These are phyloP conservation scores for Boechera retrofracta DNA, from an alignment of 345 rosid species.

Conservation along the genomic window DNA sequence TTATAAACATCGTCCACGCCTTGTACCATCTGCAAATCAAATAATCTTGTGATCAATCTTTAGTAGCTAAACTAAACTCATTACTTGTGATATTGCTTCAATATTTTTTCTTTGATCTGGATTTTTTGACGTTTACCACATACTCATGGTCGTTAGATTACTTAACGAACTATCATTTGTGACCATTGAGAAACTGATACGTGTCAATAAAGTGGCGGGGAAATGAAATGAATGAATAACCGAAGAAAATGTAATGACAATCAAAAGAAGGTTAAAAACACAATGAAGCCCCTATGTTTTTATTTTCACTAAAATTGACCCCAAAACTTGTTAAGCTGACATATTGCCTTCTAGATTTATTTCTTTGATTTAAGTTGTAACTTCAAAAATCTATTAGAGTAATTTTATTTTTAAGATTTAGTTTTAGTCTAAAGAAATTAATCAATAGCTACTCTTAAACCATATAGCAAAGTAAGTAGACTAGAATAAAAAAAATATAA, in stretches of 20 bases:
- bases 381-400: too few relatives aligned
- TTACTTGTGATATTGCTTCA: neutral
- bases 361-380: neutral
- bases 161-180: conserved; percentile 11
- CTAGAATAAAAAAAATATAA: neutral
- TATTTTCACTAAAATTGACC: neutral
- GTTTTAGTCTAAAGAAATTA: neutral
- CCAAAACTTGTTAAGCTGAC: neutral
- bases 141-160: conserved; percentile 5
- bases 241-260: conserved; percentile 20
- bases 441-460: neutral
- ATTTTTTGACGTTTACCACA: neutral
- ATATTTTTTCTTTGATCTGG: neutral
- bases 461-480: neutral
- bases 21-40: conserved; percentile 61
- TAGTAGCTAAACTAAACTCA: neutral
- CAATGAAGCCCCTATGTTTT: conserved; percentile 1
- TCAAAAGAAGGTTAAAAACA: neutral
- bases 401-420: neutral
- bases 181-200: conserved; percentile 19
- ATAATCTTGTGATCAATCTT: neutral
- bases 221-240: conserved; percentile 22
- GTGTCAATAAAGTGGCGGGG: conserved; percentile 44
- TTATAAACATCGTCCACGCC: conserved; percentile 75
- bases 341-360: neutral